Base-by-base conservation (phyloP, 345 rosid species). In the Eucalyptus pauciflora region DNA sequence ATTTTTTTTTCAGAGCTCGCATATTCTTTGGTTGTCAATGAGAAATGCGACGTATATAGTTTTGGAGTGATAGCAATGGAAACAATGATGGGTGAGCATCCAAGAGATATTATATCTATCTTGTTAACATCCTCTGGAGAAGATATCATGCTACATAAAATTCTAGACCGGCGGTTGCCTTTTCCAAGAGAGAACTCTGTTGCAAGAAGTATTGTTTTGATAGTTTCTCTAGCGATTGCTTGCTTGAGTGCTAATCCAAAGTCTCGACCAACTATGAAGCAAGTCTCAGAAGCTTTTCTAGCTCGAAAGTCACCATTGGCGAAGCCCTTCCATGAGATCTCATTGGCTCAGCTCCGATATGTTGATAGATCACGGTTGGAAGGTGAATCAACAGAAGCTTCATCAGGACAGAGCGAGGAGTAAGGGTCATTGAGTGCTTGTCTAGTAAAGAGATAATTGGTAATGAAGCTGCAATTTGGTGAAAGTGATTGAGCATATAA, bases 1-100 rank as follows among this genome's bases (percentile, higher is more conserved):
- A 52, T 20, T 27, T 60, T 60, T 60, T 62, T 62, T 27, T 2
- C 89, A 92, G 92, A 92, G 87, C 86, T 91, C 24, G 93, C 90
- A 2, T 92, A 90, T 85, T 79, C 90, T 27, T 86, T 88, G 90
- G 37, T 83, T 13, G 49, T 88, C 4, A 91, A 27, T 1, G 89
- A 92, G 88, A 92, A 92, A 64, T 69, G 88, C 9, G 89, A 92
- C 27, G 89, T 89, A 4, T 92, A 89, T 46, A 92, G 92, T 37
- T 91, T 90, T 50, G 92, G 92, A 33, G 92, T 92, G 6, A 88
- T 92, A 41, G 49, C 64, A 6, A 50, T 92, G 10, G 92, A 92
- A 85, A 76, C 87, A 17, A 43, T 91, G 3, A 88, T 89, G 90
- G 92, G 93, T 22, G 37, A 62, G n/a, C 91, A 91, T 85, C 90